phyloP scores from a whole-genome alignment of 805 yeast genomes.

The Priceomyces medius region DNA sequence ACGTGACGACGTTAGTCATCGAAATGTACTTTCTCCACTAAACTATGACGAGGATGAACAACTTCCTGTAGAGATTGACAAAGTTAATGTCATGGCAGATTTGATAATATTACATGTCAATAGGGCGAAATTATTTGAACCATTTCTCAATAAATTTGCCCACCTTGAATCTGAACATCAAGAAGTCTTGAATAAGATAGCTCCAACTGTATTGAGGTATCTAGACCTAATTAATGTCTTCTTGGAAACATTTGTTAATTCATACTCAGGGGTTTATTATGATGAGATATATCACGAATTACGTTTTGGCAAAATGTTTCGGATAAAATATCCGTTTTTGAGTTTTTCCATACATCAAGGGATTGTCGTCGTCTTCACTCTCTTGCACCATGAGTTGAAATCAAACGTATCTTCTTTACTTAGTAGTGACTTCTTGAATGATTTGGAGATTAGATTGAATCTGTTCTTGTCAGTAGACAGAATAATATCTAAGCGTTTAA shows the following conservation, averaged over 20 bases:
- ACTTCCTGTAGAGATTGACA: constrained; percentile 23
- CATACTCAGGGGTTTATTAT: constrained; percentile 11
- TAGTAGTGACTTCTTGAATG: constrained; percentile 18
- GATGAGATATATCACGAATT: constrained; percentile 8
- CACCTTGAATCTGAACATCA: constrained; percentile 21
- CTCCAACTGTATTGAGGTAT: constrained; percentile 38
- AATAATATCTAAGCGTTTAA: constrained; percentile 18
- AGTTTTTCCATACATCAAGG: constrained; percentile 53
- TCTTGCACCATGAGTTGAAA: constrained; percentile 43
- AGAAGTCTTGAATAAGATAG: constrained; percentile 35
- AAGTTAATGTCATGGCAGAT: constrained; percentile 42
- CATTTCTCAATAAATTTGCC: constrained; percentile 41
- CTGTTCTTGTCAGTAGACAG: constrained; percentile 23
- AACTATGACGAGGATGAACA: constrained; percentile 19
- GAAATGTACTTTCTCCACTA: constrained; percentile 8
- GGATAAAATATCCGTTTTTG: constrained; percentile 44
- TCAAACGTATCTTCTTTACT: constrained; percentile 8
- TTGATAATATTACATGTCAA: constrained; percentile 49
- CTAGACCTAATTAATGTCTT: constrained; percentile 36
- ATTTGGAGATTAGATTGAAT: constrained; percentile 22
- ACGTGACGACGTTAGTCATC: constrained; percentile 7
- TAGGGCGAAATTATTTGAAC: constrained; percentile 52
- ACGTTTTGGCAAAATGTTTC: constrained; percentile 35
- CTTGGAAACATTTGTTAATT: constrained; percentile 26
- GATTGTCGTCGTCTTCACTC: constrained; percentile 48